Percentiles rank a stretch among this genome's conserved stretches.
Conservation (phyloP, 164 flowering plant genomes). For the Chimonanthus salicifolius region DNA sequence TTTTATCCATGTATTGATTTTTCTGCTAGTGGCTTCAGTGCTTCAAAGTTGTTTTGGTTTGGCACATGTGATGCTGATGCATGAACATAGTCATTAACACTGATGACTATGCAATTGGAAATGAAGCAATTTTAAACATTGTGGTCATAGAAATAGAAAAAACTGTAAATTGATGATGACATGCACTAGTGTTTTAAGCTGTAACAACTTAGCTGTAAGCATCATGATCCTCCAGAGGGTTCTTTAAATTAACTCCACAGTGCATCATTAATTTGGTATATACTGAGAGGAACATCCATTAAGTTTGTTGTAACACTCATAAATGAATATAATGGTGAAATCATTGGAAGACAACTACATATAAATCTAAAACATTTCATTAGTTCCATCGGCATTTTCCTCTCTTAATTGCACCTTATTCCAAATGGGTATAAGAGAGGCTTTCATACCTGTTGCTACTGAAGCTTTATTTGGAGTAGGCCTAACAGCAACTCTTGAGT, state of each 20-base stretch:
- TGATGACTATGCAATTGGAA: neutral
- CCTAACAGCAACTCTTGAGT: neutral
- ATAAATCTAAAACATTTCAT: neutral
- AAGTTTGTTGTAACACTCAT: neutral
- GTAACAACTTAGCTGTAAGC: neutral
- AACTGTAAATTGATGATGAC: neutral
- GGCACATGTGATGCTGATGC: neutral
- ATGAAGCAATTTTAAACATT: neutral
- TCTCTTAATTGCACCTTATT: neutral
- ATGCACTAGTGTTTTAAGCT: neutral
- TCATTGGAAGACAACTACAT: neutral
- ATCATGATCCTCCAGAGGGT: neutral
- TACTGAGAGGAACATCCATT: neutral
- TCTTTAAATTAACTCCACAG: neutral
- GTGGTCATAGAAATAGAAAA: neutral
- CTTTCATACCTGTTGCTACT: neutral
- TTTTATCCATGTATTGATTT: neutral
- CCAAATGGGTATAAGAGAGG: neutral
- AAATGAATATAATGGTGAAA: no score
- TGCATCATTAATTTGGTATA: neutral
- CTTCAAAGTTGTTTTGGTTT: neutral
- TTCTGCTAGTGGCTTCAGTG: neutral
- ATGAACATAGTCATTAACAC: no score
- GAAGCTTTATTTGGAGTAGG: neutral
- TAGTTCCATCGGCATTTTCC: neutral